phyloP scores from a whole-genome alignment of 305 asterid genomes.

The Solanum hybrid region DNA sequence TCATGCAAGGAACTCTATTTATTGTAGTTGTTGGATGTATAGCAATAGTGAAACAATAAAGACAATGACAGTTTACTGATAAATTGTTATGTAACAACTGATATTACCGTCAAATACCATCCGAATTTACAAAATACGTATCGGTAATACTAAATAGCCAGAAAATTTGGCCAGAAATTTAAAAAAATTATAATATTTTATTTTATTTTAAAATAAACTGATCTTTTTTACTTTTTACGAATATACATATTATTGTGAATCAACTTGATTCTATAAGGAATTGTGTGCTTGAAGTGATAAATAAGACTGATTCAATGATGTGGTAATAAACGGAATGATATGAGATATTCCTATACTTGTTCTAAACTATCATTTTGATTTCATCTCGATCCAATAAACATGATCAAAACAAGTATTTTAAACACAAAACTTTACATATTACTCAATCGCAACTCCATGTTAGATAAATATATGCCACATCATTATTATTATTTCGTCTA shows the following conservation, averaged over 20 bases:
- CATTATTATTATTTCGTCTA: background rate
- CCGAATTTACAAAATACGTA: no score
- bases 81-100: background rate
- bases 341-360: background rate
- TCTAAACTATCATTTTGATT: no score
- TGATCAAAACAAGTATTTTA: background rate
- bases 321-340: no score
- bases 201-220: no score
- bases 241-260: background rate
- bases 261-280: background rate
- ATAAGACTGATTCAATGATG: background rate
- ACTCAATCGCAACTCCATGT: background rate
- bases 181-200: fast-evolving
- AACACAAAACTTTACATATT: no score
- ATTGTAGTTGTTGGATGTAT: background rate
- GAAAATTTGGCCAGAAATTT: no score
- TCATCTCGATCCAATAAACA: no score
- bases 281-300: background rate
- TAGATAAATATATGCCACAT: background rate
- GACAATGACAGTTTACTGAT: background rate
- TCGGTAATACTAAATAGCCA: no score
- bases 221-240: no score
- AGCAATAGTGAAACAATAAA: background rate
- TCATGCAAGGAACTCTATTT: background rate
- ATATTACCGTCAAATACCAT: background rate